A percentile compares a stretch with the other conserved stretches of the same genome.
phyloP scores from a whole-genome alignment of 2,329 filamentous ascomycete genomes.

The Lachnellula hyalina region DNA sequence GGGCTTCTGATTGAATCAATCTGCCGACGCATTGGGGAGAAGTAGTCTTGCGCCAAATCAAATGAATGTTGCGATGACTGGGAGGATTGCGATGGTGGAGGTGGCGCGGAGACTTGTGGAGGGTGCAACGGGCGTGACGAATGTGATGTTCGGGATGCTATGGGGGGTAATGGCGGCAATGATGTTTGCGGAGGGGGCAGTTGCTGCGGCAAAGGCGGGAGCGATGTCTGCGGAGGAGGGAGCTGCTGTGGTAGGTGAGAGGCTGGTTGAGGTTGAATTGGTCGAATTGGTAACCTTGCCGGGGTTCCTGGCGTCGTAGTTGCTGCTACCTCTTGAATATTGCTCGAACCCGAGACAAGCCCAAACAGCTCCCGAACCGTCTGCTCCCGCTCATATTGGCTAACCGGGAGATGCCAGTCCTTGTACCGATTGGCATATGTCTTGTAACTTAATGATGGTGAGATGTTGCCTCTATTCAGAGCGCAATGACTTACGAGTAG shows the following conservation, averaged over 20 bases:
- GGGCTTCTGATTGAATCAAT: slow-evolving; percentile 1
- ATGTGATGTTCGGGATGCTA: not conserved
- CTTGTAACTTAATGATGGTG: slow-evolving; percentile 19
- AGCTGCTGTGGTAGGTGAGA: not conserved
- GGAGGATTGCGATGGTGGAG: not conserved
- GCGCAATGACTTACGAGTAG: slow-evolving; percentile 19
- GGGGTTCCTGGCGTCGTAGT: not conserved
- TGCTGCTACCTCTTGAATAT: not conserved
- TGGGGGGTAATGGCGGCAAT: not conserved
- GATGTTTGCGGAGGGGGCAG: slow-evolving; percentile 5
- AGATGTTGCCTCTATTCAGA: not conserved
- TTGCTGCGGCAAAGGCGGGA: not conserved
- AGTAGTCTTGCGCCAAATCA: not conserved
- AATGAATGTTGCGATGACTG: not conserved
- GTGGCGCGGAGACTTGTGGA: not conserved
- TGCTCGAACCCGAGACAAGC: slow-evolving; percentile 12
- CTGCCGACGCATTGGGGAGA: not conserved
- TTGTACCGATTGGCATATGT: slow-evolving; percentile 25
- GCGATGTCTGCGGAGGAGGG: not conserved
- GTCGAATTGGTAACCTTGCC: slow-evolving; percentile 9
- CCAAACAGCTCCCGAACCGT: slow-evolving; percentile 19
- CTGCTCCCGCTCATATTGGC: slow-evolving; percentile 19
- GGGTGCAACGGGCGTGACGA: not conserved
- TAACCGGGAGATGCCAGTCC: slow-evolving; percentile 22
- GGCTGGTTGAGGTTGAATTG: slow-evolving; percentile 10